phyloP scores from a whole-genome alignment of 2,329 filamentous ascomycete genomes.

The Cephalotrichum gorgonifer region DNA sequence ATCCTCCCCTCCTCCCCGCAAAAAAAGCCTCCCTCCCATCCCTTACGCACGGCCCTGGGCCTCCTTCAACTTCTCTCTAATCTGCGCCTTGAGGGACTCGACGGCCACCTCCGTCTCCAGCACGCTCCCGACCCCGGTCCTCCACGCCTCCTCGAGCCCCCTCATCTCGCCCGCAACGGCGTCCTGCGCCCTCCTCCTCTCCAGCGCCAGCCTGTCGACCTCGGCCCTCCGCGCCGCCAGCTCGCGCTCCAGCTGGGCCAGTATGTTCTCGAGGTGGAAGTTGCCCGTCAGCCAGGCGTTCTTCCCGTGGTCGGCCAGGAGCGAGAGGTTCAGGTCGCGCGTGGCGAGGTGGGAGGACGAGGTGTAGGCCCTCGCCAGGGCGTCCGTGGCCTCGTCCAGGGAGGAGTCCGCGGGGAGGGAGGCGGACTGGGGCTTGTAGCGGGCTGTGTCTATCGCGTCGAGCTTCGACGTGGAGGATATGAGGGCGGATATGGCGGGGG shows the following conservation, averaged over 20 bases:
- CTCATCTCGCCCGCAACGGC: constrained; percentile 62
- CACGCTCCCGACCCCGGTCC: constrained; percentile 63
- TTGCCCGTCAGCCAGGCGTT: constrained; percentile 90
- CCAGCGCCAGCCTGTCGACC: constrained; percentile 63
- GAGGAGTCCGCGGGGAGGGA: constrained; percentile 15
- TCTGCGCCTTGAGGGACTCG: constrained; percentile 57
- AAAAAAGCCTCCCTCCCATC: not conserved
- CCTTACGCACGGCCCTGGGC: constrained; percentile 7
- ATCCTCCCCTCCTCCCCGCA: not conserved
- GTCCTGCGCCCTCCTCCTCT: constrained; percentile 60
- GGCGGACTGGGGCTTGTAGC: constrained; percentile 69
- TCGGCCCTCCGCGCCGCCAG: constrained; percentile 56
- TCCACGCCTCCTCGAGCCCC: constrained; percentile 70
- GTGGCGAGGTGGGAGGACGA: constrained; percentile 38
- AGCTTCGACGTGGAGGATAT: constrained; percentile 48
- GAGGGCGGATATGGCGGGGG: constrained; percentile 53
- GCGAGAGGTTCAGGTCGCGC: constrained; percentile 47
- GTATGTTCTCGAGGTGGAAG: constrained; percentile 62
- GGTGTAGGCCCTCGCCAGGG: constrained; percentile 45
- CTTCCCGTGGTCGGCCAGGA: constrained; percentile 75
- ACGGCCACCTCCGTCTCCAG: constrained; percentile 81
- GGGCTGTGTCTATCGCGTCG: constrained; percentile 59
- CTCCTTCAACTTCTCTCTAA: constrained; percentile 50
- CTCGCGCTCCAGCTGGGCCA: constrained; percentile 59
- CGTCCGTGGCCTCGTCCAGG: constrained; percentile 37